Percentiles rank a stretch among this genome's conserved stretches.
Evolutionary conservation across 352 stramenopile genomes (phyloP).

Genomic region (Plasmopara halstedii): DNA sequence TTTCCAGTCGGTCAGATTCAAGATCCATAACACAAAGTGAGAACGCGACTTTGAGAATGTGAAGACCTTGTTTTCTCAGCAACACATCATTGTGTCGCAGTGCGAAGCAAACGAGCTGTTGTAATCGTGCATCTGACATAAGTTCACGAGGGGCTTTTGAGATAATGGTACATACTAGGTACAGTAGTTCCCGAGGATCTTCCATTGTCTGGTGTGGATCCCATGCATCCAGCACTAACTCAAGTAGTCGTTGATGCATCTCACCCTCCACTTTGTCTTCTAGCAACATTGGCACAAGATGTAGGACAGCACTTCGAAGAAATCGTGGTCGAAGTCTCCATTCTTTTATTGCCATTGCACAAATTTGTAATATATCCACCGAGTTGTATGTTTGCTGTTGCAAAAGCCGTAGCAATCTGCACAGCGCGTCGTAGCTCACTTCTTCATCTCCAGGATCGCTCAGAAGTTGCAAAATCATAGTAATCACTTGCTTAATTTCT

Average conservation of each 20-base stretch:
- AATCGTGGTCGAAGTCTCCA: slow-evolving; percentile 39
- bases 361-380: slow-evolving; percentile 23
- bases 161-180: slow-evolving; percentile 52
- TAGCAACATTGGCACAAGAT: slow-evolving; percentile 42
- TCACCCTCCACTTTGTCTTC: not conserved
- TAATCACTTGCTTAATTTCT: slow-evolving; percentile 3
- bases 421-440: slow-evolving; percentile 41
- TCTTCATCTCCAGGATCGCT: not conserved
- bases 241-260: slow-evolving; percentile 11
- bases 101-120: slow-evolving; percentile 43
- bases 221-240: slow-evolving; percentile 20
- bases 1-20: slow-evolving; percentile 5
- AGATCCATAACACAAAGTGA: slow-evolving; percentile 30
- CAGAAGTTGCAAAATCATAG: slow-evolving; percentile 5
- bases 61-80: slow-evolving; percentile 60
- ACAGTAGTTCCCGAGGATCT: slow-evolving; percentile 44
- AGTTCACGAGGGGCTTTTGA: slow-evolving; percentile 32
- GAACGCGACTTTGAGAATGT: slow-evolving; percentile 60
- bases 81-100: slow-evolving; percentile 45
- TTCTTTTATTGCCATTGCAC: slow-evolving; percentile 25
- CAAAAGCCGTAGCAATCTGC: slow-evolving; percentile 37
- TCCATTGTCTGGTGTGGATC: slow-evolving; percentile 3
- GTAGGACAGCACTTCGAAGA: slow-evolving; percentile 32
- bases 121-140: slow-evolving; percentile 29
- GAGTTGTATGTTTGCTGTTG: slow-evolving; percentile 9